A percentile compares a stretch with the other conserved stretches of the same genome.
Evolutionary conservation across 805 yeast species (phyloP).

Genomic region (Candida michaelii): DNA sequence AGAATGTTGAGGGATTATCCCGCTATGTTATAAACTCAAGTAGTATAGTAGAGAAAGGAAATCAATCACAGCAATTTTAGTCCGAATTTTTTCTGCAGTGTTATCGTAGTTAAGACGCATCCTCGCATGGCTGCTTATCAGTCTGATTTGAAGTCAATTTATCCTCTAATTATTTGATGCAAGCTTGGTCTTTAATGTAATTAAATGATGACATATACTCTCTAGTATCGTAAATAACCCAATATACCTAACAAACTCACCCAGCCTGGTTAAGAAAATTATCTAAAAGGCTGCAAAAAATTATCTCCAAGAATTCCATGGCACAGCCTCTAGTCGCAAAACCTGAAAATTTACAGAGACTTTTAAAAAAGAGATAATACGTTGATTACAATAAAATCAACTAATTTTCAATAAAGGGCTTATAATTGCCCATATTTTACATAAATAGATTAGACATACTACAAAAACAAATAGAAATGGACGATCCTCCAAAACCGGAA

Average conservation of each 20-base stretch:
- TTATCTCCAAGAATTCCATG: constrained; percentile 5
- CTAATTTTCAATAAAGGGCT: not conserved
- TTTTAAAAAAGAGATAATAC: not conserved
- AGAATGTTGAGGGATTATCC: no score
- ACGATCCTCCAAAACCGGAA: not conserved
- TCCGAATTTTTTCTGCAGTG: not conserved
- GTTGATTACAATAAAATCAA: not conserved
- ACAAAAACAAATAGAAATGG: not conserved
- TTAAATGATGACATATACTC: no score
- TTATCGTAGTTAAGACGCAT: not conserved
- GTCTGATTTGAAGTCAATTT: no score
- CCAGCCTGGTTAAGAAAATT: not conserved
- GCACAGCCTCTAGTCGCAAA: constrained; percentile 7
- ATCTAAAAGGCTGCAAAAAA: not conserved
- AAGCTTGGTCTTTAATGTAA: no score
- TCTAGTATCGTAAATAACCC: no score
- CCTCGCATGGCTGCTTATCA: not conserved
- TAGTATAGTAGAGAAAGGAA: no score
- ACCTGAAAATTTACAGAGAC: not conserved
- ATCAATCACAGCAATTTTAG: not conserved
- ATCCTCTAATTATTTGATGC: no score
- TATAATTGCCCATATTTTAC: not conserved
- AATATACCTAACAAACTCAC: not conserved
- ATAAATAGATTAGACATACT: not conserved
- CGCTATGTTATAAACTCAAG: no score